Evolutionary conservation across 139 green algal genomes (phyloP), one percentile per base, ranked within the genome.

Genomic region (Coelastrella sp.): DNA sequence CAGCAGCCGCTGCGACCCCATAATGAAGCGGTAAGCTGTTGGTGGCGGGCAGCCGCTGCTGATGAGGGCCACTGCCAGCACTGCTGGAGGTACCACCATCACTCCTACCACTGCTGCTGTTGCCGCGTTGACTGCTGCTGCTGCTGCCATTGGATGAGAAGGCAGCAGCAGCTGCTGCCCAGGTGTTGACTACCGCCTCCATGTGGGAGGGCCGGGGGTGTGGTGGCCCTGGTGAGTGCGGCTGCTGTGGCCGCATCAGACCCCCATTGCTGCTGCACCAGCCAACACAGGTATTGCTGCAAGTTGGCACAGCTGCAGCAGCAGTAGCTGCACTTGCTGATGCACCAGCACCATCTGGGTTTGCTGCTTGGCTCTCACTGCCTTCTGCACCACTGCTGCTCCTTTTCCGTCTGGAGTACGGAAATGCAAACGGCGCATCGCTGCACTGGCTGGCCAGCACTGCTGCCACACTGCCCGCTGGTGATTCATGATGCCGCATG

Each of bases 391-490:
- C 82, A 24, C 82, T 87, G 82, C 82, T 87, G 65, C 63, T 65
- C 15, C 82, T 63, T 22, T 87, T 87, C 27, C 82, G 82, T 49
- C 79, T 25, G 79, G 12, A 56, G 19, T 72, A 63, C 56, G 79
- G 79, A 27, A 8, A 87, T 58, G 49, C 65, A 17, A 63, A 25
- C 14, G 59, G 25, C 63, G 63, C 27, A 24, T 90, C 87, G 8
- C 61, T 81, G 87, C 87, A 90, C 87, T 90, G 87, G 6, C 75
- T 79, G 6, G 87, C 87, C 6, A 90, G 76, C 76, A 90, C 78
- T 22, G 87, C 75, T 7, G 87, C 78, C 17, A 90, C 61, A 15
- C 72, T 89, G 8, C 85, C 72, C 7, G 82, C 80, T 7, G 63
- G 24, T 6, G 49, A 59, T n/a, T 66, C 70, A 10, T 61, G 35